Base-by-base conservation (phyloP, 2,329 filamentous ascomycete species). In the Berkeleyomyces basicola region DNA sequence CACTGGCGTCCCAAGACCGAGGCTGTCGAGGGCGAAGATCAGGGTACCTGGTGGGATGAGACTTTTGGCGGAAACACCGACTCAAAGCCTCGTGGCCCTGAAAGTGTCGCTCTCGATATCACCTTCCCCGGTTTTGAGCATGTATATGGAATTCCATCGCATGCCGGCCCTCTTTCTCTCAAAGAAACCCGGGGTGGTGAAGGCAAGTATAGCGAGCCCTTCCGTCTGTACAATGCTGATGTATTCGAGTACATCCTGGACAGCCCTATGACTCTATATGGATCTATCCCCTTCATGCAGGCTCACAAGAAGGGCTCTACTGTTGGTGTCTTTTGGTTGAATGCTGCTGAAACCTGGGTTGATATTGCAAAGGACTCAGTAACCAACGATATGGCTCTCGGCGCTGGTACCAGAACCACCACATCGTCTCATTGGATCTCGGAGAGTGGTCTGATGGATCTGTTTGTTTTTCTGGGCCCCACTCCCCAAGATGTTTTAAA, bases 31-130 rank as follows among this genome's bases (percentile, higher is more conserved):
- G 33, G 40, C 33, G 64, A 77, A 63, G 88, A 93, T 67, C 88
- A 96, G 71, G 87, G 85, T 74, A 96, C 91, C 3, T 96, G 90
- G 90, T 99, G 93, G 93, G 93, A 99, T 5, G 93, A 99, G 76
- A 83, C 81, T 0, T 99, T 99, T 72, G 92, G 92, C 67, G 91
- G 92, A 65, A 95, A 93, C 72, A 97, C 91, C 0, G 93, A 99
- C 73, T 83, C 86, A 4, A 99, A 99, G 74, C 92, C 93, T n/a
- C 84, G 85, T 69, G 93, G 93, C 1, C 93, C 93, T 0, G 93
- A 99, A 74, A 93, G 91, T 71, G 79, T 99, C 53, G 90, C 83
- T 11, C 75, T 99, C 64, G 93, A 99, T 71, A 92, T 99, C 68
- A 85, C 87, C 0, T 99, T 99, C 74, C 84, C 88, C 1, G 90